Evolutionary conservation across 225 moss, liverwort and hornwort species (phyloP), one percentile per base, ranked within the genome.

Genomic region (Sphagnum tenellum): DNA sequence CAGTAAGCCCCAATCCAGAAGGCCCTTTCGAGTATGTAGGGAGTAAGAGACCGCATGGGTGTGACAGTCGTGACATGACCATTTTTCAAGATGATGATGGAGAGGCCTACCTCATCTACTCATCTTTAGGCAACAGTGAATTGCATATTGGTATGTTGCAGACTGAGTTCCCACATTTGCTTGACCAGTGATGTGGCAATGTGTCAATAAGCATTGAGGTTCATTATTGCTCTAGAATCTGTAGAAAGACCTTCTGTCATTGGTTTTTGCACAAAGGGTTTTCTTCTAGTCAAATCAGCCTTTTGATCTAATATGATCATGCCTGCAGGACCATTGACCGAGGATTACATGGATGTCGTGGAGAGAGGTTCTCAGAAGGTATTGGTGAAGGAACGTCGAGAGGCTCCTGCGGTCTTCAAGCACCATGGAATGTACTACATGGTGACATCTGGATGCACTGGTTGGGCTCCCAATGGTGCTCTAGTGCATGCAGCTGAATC

Each of bases 31-130:
- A 74, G 46, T 98, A 93, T 45, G 60, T 93, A 70, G 81, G 90
- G 64, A 93, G 98, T 72, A 87, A 72, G 73, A 85, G 89, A 72
- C 98, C 98, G 45, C 93, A 98, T 72, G 85, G 90, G 50, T 89
- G 86, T 74, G 98, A 98, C 63, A 98, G 93, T 75, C 80, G 98
- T 69, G 98, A 98, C 73, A 90, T 98, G 98, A 90, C 90, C 60
- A 60, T 98, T 48, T 98, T 98, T 62, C 89, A 93, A 84, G 98
- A 98, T 71, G 87, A 90, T 63, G 71, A 90, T 71, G 89, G 84
- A 77, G 67, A 76, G 59, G 98, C 90, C 44, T 98, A 89, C 76
- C 70, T 98, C 47, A 74, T 98, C 54, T 98, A 98, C 66, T 98
- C 98, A 29, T 98, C 98, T 8, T 77, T 70, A 65, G 83, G 77